Percentiles rank a stretch among this genome's conserved stretches.
Conservation (phyloP, 1,139 yeast genomes). For the Candida albicans region DNA sequence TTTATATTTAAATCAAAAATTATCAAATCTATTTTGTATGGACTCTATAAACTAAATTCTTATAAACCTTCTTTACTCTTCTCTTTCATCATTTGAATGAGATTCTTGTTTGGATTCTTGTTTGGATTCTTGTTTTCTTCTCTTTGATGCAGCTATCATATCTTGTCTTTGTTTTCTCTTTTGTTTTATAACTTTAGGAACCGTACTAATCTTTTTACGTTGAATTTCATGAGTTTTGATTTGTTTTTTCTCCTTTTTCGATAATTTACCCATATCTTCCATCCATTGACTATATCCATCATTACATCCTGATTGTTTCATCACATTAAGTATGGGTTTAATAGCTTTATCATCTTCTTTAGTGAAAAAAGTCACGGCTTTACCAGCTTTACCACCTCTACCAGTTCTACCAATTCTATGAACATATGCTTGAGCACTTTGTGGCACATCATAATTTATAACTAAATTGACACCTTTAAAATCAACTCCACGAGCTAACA, state of each 20-base stretch:
- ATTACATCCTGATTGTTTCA: slow-evolving; percentile 86
- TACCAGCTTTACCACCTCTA: slow-evolving; percentile 85
- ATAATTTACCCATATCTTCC: slow-evolving; percentile 68
- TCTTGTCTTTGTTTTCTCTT: slow-evolving; percentile 64
- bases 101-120: background rate
- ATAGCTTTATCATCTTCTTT: slow-evolving; percentile 79
- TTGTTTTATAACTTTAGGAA: slow-evolving; percentile 66
- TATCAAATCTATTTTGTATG: too few relatives aligned
- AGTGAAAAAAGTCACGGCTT: slow-evolving; percentile 89
- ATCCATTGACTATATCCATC: slow-evolving; percentile 77
- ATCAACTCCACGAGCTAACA: slow-evolving; percentile 94
- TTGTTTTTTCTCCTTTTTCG: slow-evolving; percentile 62
- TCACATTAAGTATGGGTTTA: slow-evolving; percentile 86
- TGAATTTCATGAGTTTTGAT: slow-evolving; percentile 62
- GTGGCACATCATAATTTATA: slow-evolving; percentile 95
- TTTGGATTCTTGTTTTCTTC: slow-evolving; percentile 41
- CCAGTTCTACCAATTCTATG: slow-evolving; percentile 99
- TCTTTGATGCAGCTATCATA: slow-evolving; percentile 81
- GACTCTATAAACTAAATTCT: too few relatives aligned
- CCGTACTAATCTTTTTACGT: slow-evolving; percentile 81
- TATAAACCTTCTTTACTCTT: too few relatives aligned
- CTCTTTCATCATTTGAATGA: too few relatives aligned
- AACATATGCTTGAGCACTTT: slow-evolving; percentile 89
- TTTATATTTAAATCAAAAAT: too few relatives aligned
- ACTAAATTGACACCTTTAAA: slow-evolving; percentile 94